These are phyloP conservation scores for Rubia tinctorum DNA, from an alignment of 305 asterid species.

Conservation along the genomic window DNA sequence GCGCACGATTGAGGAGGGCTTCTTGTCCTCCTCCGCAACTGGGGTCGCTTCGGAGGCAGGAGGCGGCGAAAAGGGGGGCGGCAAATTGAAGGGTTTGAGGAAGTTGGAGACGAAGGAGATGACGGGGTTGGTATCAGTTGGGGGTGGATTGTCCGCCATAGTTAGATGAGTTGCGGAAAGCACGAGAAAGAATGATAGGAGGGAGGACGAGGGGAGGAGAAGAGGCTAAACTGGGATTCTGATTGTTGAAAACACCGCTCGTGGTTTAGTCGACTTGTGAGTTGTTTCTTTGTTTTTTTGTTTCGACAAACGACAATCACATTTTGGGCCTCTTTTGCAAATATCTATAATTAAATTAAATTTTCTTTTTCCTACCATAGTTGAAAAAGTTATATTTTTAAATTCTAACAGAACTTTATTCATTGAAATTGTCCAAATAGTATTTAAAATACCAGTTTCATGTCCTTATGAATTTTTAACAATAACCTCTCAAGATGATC, in stretches of 20 bases:
- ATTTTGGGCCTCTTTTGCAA: neutral
- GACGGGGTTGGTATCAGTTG: constrained; percentile 12
- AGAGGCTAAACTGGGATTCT: neutral
- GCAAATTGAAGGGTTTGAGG: constrained; percentile 15
- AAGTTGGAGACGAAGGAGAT: constrained; percentile 14
- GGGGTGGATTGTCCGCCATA: constrained; percentile 11
- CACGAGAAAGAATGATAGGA: neutral
- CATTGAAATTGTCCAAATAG: no score
- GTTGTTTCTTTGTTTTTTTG: neutral
- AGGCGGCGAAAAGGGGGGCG: constrained; percentile 1
- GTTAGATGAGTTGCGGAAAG: neutral
- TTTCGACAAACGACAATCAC: neutral
- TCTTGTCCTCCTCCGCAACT: neutral
- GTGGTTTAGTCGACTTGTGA: neutral
- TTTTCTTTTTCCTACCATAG: no score
- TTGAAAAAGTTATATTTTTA: no score
- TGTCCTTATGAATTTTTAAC: no score
- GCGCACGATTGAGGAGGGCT: constrained; percentile 9
- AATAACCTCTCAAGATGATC: no score
- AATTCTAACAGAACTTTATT: no score
- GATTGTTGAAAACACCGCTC: constrained; percentile 6
- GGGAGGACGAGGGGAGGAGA: neutral
- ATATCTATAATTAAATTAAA: neutral
- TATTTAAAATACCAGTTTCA: no score
- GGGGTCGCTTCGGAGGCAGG: neutral